Conservation (phyloP, 2,329 filamentous ascomycete genomes). For the Beauveria scarabaeidicola region DNA sequence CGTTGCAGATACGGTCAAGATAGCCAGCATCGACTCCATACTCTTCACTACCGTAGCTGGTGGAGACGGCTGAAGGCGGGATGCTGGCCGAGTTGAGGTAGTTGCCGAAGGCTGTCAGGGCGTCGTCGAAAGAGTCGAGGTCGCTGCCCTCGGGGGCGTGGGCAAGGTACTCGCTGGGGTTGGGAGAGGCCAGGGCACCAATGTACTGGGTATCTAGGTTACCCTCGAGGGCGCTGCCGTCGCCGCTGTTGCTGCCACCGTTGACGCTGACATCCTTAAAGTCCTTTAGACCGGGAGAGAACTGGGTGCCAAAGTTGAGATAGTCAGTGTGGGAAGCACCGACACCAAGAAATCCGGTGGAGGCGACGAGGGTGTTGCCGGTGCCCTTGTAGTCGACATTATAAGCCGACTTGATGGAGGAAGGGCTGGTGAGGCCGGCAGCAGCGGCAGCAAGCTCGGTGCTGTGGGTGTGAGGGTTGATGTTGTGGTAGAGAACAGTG, state of each 20-base stretch:
- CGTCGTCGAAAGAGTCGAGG: conserved; percentile 7
- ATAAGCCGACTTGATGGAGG: conserved; percentile 12
- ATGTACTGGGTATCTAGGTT: conserved; percentile 15
- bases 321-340: conserved; percentile 11
- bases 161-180: conserved; percentile 12
- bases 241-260: conserved; percentile 7
- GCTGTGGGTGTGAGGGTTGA: background rate
- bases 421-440: conserved; percentile 6
- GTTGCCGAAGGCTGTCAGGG: conserved; percentile 7
- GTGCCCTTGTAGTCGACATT: conserved; percentile 13
- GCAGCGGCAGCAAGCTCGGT: background rate
- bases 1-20: conserved; percentile 39
- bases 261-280: conserved; percentile 11
- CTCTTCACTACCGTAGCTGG: conserved; percentile 44
- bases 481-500: conserved; percentile 12
- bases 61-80: conserved; percentile 35
- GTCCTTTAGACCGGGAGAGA: conserved; percentile 3
- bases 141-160: conserved; percentile 3
- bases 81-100: conserved; percentile 12
- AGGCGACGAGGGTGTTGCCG: conserved; percentile 9
- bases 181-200: conserved; percentile 9
- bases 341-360: conserved; percentile 12
- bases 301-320: conserved; percentile 2
- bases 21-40: conserved; percentile 22
- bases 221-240: conserved; percentile 12